Percentiles rank a stretch among this genome's conserved stretches.
Conservation (phyloP, 805 yeast species). For the Lipomyces starkeyi region DNA sequence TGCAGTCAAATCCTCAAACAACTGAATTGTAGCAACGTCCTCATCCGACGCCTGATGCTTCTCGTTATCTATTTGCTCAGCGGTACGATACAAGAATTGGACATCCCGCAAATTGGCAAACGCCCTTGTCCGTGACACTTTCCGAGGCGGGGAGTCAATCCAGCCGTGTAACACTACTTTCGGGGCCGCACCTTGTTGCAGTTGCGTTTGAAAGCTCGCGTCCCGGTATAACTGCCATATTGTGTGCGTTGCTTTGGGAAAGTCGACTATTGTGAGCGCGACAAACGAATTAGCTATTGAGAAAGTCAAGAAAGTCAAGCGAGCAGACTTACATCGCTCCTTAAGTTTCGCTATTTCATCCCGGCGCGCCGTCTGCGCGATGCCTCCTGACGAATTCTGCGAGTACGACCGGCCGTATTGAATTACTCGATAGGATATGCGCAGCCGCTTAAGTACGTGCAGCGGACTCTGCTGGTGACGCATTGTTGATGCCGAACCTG, state of each 20-base stretch:
- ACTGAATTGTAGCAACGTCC: conserved; percentile 20
- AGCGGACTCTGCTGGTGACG: neutral
- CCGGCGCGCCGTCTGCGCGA: neutral
- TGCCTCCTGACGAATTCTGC: neutral
- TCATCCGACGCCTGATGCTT: neutral
- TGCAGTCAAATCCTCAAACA: conserved; percentile 20
- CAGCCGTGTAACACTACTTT: conserved; percentile 73
- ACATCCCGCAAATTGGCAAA: conserved; percentile 80
- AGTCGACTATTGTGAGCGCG: conserved; percentile 10
- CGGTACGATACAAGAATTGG: conserved; percentile 40
- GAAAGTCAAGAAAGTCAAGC: neutral
- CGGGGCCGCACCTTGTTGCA: neutral
- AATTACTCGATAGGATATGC: neutral
- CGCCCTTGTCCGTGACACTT: conserved; percentile 64
- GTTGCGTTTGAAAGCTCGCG: neutral
- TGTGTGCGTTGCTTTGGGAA: conserved; percentile 36
- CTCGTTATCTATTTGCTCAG: neutral
- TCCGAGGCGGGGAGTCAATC: conserved; percentile 76
- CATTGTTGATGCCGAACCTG: neutral
- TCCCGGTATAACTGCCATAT: conserved; percentile 28
- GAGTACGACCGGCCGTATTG: neutral
- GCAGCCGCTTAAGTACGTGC: neutral
- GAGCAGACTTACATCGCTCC: neutral
- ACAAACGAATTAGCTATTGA: neutral
- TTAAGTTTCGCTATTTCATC: neutral